Percentiles rank a stretch among this genome's conserved stretches.
These are phyloP conservation scores for Ceratocystis smalleyi DNA, from an alignment of 2,329 filamentous ascomycete genomes.

Conservation along the genomic window DNA sequence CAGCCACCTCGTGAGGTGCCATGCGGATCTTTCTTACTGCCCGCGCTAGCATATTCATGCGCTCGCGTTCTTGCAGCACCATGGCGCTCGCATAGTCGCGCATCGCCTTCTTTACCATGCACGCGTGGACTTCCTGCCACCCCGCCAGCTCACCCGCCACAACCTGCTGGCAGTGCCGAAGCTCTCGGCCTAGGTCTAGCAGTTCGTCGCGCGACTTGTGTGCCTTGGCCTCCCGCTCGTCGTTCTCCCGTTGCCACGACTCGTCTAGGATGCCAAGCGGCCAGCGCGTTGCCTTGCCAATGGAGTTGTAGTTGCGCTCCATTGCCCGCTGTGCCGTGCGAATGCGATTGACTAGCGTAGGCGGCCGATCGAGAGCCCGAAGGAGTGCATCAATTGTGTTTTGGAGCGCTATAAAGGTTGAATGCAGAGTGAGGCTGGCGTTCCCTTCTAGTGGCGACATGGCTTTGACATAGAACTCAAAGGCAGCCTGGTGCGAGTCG, in stretches of 20 bases:
- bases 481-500: constrained; percentile 47
- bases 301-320: constrained; percentile 59
- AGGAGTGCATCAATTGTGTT: constrained; percentile 72
- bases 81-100: constrained; percentile 61
- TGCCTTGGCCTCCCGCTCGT: constrained; percentile 71
- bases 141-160: constrained; percentile 82
- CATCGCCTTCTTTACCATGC: constrained; percentile 58
- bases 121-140: constrained; percentile 81
- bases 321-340: constrained; percentile 57
- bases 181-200: constrained; percentile 58
- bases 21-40: constrained; percentile 50
- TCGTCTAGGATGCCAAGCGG: constrained; percentile 74
- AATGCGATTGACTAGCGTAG: constrained; percentile 63
- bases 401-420: constrained; percentile 63
- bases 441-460: constrained; percentile 54
- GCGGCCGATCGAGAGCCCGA: constrained; percentile 60
- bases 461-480: constrained; percentile 55
- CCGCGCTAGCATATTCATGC: constrained; percentile 64
- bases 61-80: constrained; percentile 63
- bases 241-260: constrained; percentile 62
- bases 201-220: constrained; percentile 54
- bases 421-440: constrained; percentile 58
- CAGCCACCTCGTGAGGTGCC: background rate
- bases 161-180: constrained; percentile 83
- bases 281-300: constrained; percentile 63